These are phyloP conservation scores for Apodospora peruviana DNA, from an alignment of 495 filamentous ascomycete species.

Conservation along the genomic window DNA sequence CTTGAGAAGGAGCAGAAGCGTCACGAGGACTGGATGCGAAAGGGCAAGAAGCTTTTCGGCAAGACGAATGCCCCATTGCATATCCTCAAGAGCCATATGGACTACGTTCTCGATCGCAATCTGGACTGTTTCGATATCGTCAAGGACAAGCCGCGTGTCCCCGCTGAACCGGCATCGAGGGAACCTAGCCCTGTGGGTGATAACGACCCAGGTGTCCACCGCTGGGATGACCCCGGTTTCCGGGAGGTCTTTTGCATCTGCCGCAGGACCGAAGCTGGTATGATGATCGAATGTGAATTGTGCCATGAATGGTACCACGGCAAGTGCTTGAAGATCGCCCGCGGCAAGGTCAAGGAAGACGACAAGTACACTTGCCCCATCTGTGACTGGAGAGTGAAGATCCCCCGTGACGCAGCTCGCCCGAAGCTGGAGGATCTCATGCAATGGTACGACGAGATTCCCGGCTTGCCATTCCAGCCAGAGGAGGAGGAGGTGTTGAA, in stretches of 20 bases:
- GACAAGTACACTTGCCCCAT: slow-evolving; percentile 98
- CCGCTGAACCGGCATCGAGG: slow-evolving; percentile 86
- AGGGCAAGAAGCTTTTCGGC: slow-evolving; percentile 96
- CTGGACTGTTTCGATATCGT: slow-evolving; percentile 83
- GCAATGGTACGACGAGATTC: slow-evolving; percentile 82
- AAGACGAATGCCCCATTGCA: slow-evolving; percentile 97
- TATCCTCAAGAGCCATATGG: slow-evolving; percentile 90
- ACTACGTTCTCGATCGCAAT: slow-evolving; percentile 84
- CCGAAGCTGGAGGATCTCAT: slow-evolving; percentile 92
- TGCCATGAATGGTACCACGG: slow-evolving; percentile 99
- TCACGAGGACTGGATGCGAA: slow-evolving; percentile 99
- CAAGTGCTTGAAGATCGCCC: slow-evolving; percentile 96
- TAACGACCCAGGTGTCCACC: slow-evolving; percentile 18
- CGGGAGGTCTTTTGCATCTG: slow-evolving; percentile 97
- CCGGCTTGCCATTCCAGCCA: slow-evolving; percentile 82
- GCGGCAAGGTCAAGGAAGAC: slow-evolving; percentile 95
- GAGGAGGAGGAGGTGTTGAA: slow-evolving; percentile 86
- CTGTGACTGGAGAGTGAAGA: slow-evolving; percentile 96
- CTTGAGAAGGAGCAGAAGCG: slow-evolving; percentile 92
- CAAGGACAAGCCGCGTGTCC: slow-evolving; percentile 77
- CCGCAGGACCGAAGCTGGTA: slow-evolving; percentile 83
- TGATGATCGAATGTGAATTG: slow-evolving; percentile 99
- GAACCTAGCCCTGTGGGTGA: slow-evolving; percentile 72
- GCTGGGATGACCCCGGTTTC: slow-evolving; percentile 46
- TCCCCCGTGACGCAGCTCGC: slow-evolving; percentile 94